phyloP scores from a whole-genome alignment of 495 filamentous ascomycete species.

The Penicillium malachiteum region DNA sequence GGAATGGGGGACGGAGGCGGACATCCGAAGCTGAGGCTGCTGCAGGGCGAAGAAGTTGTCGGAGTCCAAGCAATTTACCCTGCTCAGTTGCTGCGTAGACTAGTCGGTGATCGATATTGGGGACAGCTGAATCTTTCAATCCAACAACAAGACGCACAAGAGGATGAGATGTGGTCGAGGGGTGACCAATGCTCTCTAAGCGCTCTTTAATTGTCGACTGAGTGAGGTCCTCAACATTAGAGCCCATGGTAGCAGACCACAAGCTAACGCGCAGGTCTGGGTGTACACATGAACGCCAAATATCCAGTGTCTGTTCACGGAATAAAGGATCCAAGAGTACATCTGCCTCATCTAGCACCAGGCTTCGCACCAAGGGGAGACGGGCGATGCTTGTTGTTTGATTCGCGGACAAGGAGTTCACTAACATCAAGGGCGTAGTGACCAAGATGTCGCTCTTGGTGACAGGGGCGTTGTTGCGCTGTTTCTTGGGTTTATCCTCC shows the following conservation, averaged over 20 bases:
- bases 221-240: constrained; percentile 79
- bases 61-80: constrained; percentile 88
- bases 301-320: constrained; percentile 79
- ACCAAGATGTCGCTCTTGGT: constrained; percentile 83
- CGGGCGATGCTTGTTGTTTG: constrained; percentile 40
- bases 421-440: constrained; percentile 77
- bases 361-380: constrained; percentile 62
- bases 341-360: constrained; percentile 93
- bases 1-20: constrained; percentile 78
- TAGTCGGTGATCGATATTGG: constrained; percentile 84
- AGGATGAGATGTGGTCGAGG: constrained; percentile 34
- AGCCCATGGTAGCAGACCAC: constrained; percentile 97
- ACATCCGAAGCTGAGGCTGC: constrained; percentile 55
- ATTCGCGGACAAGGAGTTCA: constrained; percentile 66
- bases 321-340: constrained; percentile 90
- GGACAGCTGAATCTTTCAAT: constrained; percentile 90
- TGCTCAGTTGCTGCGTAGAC: constrained; percentile 89
- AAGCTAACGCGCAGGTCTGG: constrained; percentile 67
- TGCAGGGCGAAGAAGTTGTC: constrained; percentile 85
- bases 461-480: constrained; percentile 36
- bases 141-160: constrained; percentile 87
- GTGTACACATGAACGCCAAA: constrained; percentile 76
- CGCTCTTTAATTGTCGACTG: constrained; percentile 59
- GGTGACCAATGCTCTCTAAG: constrained; percentile 22
- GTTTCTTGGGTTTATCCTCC: constrained; percentile 36